Conservation (phyloP, 768 basidiomycete species). For the Leccinellum rugosiceps region DNA sequence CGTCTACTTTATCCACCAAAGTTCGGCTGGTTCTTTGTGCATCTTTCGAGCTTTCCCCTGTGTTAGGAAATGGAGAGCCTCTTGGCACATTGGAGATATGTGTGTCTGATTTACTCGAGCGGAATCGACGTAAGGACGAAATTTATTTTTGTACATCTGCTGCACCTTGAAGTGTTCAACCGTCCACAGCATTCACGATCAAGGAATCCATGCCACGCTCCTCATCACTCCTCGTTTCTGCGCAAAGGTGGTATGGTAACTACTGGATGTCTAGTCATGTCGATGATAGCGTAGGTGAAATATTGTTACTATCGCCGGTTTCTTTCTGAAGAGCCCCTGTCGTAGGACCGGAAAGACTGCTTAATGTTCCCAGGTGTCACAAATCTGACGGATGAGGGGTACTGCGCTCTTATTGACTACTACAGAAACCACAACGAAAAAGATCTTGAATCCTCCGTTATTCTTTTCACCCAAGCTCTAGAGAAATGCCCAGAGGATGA, state of each 20-base stretch:
- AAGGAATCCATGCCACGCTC: background rate
- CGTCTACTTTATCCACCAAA: background rate
- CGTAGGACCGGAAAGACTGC: background rate
- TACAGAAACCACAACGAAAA: too few relatives aligned
- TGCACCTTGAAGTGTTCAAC: background rate
- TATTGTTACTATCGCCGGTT: too few relatives aligned
- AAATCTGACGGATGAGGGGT: conserved; percentile 3
- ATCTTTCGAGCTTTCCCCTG: conserved; percentile 3
- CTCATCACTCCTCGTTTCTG: background rate
- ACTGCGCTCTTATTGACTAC: background rate
- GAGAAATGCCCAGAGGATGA: too few relatives aligned
- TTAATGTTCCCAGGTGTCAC: background rate
- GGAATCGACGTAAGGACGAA: background rate
- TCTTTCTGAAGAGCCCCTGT: background rate
- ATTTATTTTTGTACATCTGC: background rate
- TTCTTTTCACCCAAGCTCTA: too few relatives aligned
- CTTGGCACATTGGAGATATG: background rate
- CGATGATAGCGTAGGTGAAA: too few relatives aligned
- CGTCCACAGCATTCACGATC: background rate
- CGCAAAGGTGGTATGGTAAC: background rate
- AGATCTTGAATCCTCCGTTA: background rate
- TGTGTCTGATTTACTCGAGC: background rate
- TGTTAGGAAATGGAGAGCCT: too few relatives aligned
- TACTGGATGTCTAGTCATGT: background rate
- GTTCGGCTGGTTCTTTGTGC: background rate